Conservation (phyloP, 441 rosid genomes). For the Sinapis alba region DNA sequence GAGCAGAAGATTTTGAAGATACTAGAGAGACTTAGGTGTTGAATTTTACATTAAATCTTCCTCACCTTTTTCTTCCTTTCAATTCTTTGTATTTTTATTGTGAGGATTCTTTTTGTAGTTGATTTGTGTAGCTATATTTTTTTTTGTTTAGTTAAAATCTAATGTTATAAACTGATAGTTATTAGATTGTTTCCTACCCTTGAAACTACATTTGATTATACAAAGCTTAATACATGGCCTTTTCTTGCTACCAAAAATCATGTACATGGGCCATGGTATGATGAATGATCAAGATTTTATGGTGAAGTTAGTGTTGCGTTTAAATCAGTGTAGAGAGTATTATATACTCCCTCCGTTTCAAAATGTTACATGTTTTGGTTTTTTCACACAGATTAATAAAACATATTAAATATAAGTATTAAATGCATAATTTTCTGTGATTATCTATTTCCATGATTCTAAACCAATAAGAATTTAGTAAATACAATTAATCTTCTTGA, state of each 20-base stretch:
- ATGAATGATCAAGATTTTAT: background rate
- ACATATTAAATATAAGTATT: too few relatives aligned
- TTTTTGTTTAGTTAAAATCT: slow-evolving; percentile 9
- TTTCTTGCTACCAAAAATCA: background rate
- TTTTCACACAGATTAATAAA: too few relatives aligned
- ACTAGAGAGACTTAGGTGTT: slow-evolving; percentile 33
- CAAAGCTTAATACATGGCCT: background rate
- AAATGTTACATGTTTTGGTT: too few relatives aligned
- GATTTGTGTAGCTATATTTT: slow-evolving; percentile 33
- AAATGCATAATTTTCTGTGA: too few relatives aligned
- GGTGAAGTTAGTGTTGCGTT: background rate
- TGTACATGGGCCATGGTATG: background rate
- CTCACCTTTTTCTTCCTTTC: slow-evolving; percentile 29
- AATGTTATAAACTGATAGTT: slow-evolving; percentile 34
- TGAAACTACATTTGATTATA: background rate
- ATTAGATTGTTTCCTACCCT: background rate
- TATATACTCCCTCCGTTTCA: too few relatives aligned
- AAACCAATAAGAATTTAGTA: too few relatives aligned
- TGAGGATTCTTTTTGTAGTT: slow-evolving; percentile 40
- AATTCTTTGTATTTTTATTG: slow-evolving; percentile 37
- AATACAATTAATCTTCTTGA: too few relatives aligned
- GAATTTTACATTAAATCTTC: slow-evolving; percentile 36
- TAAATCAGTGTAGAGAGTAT: background rate
- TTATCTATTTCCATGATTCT: too few relatives aligned
- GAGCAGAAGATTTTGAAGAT: slow-evolving; percentile 41